Percentiles rank a stretch among this genome's conserved stretches.
phyloP scores from a whole-genome alignment of 345 rosid genomes.

The Rhodamnia argentea region DNA sequence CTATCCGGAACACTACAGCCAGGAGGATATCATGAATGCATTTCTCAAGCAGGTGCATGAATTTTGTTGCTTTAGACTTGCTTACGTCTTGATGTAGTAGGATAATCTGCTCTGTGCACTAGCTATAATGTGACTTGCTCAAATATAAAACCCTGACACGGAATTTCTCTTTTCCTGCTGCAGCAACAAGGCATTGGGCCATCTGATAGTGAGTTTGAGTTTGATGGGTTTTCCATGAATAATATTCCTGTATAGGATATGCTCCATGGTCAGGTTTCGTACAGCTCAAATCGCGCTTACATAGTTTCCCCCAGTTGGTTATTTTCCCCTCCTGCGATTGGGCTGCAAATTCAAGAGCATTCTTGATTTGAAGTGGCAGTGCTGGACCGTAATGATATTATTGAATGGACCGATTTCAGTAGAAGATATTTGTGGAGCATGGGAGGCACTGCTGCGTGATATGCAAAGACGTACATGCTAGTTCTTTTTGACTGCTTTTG shows the following conservation, averaged over 20 bases:
- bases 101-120: not conserved
- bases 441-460: constrained; percentile 16
- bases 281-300: constrained; percentile 2
- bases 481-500: constrained; percentile 30
- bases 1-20: constrained; percentile 48
- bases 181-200: constrained; percentile 56
- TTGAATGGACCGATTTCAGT: not conserved
- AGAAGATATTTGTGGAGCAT: not conserved
- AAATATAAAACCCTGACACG: not conserved
- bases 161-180: constrained; percentile 13
- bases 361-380: not conserved
- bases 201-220: constrained; percentile 59
- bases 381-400: not conserved
- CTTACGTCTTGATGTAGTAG: not conserved
- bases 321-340: not conserved
- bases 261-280: not conserved
- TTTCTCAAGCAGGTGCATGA: constrained; percentile 68
- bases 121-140: not conserved
- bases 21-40: constrained; percentile 88
- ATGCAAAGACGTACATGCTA: constrained; percentile 37
- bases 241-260: constrained; percentile 51
- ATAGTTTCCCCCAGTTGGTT: constrained; percentile 15
- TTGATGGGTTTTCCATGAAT: constrained; percentile 67
- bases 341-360: not conserved
- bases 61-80: not conserved